Evolutionary conservation across 2,329 filamentous ascomycete species (phyloP), one percentile per base, ranked within the genome.

Genomic region (Fusarium nygamai): DNA sequence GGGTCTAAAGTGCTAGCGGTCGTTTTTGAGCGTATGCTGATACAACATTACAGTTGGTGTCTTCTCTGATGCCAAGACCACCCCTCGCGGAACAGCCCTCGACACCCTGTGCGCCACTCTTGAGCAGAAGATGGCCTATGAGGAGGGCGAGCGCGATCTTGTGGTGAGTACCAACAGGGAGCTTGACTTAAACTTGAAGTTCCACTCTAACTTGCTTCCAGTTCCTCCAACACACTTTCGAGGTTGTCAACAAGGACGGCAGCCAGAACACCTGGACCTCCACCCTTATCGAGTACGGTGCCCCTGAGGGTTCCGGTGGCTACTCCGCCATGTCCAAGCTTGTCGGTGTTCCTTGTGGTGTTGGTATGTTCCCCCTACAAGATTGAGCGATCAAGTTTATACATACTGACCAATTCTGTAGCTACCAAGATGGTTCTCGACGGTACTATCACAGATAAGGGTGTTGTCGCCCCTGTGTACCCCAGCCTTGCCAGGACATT

Each of bases 261-360:
- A 92, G 84, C 93, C 90, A 89, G 82, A 91, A 97, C 86, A 94
- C 91, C 50, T 88, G 92, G 73, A 95, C 93, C 31, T 94, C 92
- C 47, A 98, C 95, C 3, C 89, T 98, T 22, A 88, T 87, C 80
- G 94, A 97, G 82, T 96, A 97, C 83, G 95, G 94, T 81, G 91
- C 91, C 79, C 92, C 93, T 66, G 88, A 90, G 76, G 93, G 93
- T 39, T 92, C 93, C 61, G 88, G 90, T 76, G 93, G 93, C 41
- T 97, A 96, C 86, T 92, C 89, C 8, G 91, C 93, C 76, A 97
- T 98, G 94, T 94, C 93, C 51, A 93, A 92, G 83, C 84, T 94
- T 48, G 94, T 97, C 63, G 94, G 94, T 80, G 87, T 95, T 9
- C 93, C 93, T 10, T 85, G 84, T 67, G 84, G 81, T 57, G 83